A percentile compares a stretch with the other conserved stretches of the same genome.
Conservation (phyloP, 140 eudicot species). For the Senecio squalidus region DNA sequence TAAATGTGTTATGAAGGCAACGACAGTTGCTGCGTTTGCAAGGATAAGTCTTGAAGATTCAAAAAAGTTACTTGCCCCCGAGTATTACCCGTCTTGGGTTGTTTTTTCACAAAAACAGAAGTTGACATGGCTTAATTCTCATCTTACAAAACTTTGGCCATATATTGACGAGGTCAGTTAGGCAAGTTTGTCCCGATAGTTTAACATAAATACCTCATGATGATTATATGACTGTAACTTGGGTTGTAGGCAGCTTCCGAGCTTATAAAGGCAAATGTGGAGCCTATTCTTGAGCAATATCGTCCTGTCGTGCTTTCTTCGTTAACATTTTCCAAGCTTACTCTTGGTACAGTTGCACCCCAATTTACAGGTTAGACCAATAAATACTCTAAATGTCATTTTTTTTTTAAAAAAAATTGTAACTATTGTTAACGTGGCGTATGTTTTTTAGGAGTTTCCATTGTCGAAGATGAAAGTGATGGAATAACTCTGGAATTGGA, state of each 20-base stretch:
- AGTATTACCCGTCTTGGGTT: constrained; percentile 91
- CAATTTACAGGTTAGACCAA: constrained; percentile 82
- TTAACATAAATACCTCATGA: neutral
- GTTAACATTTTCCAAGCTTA: constrained; percentile 75
- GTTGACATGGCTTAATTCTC: constrained; percentile 90
- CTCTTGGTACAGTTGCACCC: constrained; percentile 95
- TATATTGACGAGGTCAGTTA: constrained; percentile 63
- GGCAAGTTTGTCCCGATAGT: no score
- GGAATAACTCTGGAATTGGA: constrained; percentile 94
- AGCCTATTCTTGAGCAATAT: constrained; percentile 89
- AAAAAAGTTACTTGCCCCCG: constrained; percentile 63
- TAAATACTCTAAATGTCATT: neutral
- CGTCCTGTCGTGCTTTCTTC: constrained; percentile 76
- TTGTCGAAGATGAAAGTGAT: constrained; percentile 69
- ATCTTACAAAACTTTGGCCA: constrained; percentile 92
- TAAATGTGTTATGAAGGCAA: constrained; percentile 48
- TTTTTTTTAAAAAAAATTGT: no score
- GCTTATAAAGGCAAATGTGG: constrained; percentile 85
- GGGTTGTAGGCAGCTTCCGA: constrained; percentile 91
- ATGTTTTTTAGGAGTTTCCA: constrained; percentile 56
- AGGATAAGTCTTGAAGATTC: constrained; percentile 98
- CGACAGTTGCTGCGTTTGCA: constrained; percentile 79
- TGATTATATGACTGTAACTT: constrained; percentile 4
- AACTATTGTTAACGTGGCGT: no score
- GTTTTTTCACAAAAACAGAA: constrained; percentile 83